phyloP scores from a whole-genome alignment of 2,329 filamentous ascomycete genomes.

The Thielaviopsis musarum region DNA sequence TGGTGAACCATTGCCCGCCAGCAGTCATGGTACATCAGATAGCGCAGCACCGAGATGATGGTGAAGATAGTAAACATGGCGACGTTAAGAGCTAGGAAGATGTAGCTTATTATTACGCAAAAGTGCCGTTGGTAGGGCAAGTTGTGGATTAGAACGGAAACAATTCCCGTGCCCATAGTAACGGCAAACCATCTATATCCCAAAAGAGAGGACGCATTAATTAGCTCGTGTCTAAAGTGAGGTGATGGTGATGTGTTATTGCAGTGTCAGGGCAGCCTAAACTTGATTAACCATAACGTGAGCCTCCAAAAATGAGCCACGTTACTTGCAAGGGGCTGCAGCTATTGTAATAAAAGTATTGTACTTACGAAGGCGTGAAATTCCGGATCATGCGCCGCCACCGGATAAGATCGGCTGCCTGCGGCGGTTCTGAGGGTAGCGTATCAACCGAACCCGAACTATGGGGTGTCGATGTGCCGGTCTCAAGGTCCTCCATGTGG shows the following conservation, averaged over 20 bases:
- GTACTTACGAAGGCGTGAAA: slow-evolving; percentile 36
- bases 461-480: neutral
- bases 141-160: slow-evolving; percentile 42
- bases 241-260: too few species aligned
- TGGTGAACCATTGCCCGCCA: slow-evolving; percentile 52
- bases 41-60: slow-evolving; percentile 39
- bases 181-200: slow-evolving; percentile 36
- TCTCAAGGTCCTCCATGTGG: neutral
- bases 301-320: neutral
- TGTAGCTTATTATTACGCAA: slow-evolving; percentile 40
- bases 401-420: slow-evolving; percentile 11
- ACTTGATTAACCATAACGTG: neutral
- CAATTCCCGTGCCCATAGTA: slow-evolving; percentile 53
- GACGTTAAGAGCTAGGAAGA: slow-evolving; percentile 44
- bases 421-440: neutral
- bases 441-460: neutral
- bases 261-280: neutral
- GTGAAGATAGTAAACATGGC: slow-evolving; percentile 38
- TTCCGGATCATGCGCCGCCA: slow-evolving; percentile 32
- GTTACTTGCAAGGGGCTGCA: neutral
- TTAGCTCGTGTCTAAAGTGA: too few species aligned
- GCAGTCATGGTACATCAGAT: slow-evolving; percentile 47
- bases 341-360: neutral
- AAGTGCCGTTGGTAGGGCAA: slow-evolving; percentile 42
- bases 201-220: too few species aligned